Evolutionary conservation across 83 land plant species (phyloP).

Genomic region (Picea abies): DNA sequence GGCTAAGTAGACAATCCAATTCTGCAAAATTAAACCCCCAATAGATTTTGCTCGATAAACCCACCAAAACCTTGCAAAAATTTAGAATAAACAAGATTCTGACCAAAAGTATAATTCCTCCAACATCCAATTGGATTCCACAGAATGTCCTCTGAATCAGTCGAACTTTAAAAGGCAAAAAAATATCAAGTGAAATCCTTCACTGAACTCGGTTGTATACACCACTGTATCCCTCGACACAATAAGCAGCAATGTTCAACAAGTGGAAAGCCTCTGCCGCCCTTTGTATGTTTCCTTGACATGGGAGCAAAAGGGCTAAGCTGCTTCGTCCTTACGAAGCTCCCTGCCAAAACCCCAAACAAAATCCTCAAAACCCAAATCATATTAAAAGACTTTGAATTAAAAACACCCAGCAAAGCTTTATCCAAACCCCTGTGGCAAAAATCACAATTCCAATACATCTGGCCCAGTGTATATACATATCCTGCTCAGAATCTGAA

Average conservation of each 20-base stretch:
- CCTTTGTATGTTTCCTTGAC: constrained; percentile 3
- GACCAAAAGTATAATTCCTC: not conserved
- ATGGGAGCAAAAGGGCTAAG: not conserved
- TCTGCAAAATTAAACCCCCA: constrained; percentile 1
- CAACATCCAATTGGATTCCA: not conserved
- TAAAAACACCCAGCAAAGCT: not conserved
- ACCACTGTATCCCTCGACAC: constrained; percentile 10
- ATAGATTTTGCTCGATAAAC: not conserved
- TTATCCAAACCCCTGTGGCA: not conserved
- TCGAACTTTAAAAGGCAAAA: not conserved
- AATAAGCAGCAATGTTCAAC: constrained; percentile 16
- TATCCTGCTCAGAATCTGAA: not conserved
- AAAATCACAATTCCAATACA: too few relatives aligned
- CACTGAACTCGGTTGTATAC: not conserved
- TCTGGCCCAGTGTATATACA: not conserved
- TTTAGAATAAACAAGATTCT: not conserved
- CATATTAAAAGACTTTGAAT: not conserved
- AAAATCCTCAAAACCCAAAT: not conserved
- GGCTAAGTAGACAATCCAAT: not conserved
- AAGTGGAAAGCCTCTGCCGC: constrained; percentile 13
- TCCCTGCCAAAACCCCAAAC: constrained; percentile 2
- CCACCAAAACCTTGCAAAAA: not conserved
- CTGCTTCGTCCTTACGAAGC: constrained; percentile 1
- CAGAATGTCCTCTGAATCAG: not conserved
- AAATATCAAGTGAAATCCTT: not conserved